Evolutionary conservation across 2,329 filamentous ascomycete genomes (phyloP).

Genomic region (Pezizomycotina sp.): DNA sequence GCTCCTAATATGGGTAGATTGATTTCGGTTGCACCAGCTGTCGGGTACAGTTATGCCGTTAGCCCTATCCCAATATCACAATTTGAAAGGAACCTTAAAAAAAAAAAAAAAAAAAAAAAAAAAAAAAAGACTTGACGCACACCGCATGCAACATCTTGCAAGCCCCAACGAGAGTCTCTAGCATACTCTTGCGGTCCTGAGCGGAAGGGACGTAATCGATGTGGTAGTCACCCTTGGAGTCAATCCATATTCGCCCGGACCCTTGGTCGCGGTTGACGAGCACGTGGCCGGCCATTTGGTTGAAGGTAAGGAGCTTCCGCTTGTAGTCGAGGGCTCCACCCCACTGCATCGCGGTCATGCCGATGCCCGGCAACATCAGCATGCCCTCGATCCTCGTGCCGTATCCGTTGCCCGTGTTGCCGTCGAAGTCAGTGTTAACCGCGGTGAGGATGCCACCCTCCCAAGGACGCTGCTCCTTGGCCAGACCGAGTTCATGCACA

Average conservation of each 20-base stretch:
- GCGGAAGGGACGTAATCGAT: slow-evolving; percentile 55
- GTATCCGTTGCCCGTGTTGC: slow-evolving; percentile 64
- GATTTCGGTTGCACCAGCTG: slow-evolving; percentile 70
- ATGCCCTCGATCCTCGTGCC: slow-evolving; percentile 66
- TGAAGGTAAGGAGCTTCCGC: slow-evolving; percentile 48
- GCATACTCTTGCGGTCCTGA: slow-evolving; percentile 54
- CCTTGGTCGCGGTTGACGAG: slow-evolving; percentile 60
- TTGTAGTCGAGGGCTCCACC: slow-evolving; percentile 54
- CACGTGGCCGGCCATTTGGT: slow-evolving; percentile 56
- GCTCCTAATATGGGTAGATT: slow-evolving; percentile 46
- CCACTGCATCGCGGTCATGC: slow-evolving; percentile 50
- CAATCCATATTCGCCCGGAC: slow-evolving; percentile 54
- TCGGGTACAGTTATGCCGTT: too few species aligned
- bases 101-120: too few species aligned
- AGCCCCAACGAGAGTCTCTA: slow-evolving; percentile 54
- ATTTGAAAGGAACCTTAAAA: too few species aligned
- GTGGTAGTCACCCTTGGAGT: slow-evolving; percentile 48
- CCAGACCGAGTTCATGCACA: slow-evolving; percentile 44
- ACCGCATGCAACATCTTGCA: slow-evolving; percentile 63
- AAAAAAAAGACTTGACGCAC: too few species aligned
- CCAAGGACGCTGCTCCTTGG: slow-evolving; percentile 54
- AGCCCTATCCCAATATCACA: too few species aligned
- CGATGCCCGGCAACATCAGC: slow-evolving; percentile 54
- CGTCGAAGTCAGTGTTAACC: slow-evolving; percentile 60
- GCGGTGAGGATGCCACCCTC: slow-evolving; percentile 63